Evolutionary conservation across 495 filamentous ascomycete species (phyloP).

Genomic region (Xylaria nigripes): DNA sequence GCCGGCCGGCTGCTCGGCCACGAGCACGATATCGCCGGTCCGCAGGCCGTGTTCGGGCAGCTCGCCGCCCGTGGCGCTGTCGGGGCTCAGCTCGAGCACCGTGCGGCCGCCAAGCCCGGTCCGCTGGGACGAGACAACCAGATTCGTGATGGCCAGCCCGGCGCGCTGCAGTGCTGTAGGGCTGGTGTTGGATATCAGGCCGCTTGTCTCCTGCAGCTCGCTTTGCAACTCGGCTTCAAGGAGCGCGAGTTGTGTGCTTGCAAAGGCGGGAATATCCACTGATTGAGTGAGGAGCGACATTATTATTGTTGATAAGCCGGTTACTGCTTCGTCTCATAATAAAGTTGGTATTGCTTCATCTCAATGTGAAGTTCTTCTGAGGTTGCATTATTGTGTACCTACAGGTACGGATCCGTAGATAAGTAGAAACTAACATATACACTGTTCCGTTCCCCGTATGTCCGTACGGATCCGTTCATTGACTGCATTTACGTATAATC

Average conservation of each 20-base stretch:
- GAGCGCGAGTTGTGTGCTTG: constrained; percentile 66
- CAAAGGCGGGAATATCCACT: constrained; percentile 68
- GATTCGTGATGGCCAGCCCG: constrained; percentile 78
- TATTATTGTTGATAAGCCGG: background rate
- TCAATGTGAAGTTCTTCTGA: no score
- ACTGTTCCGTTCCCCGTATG: no score
- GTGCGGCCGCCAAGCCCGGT: constrained; percentile 86
- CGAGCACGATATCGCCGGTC: constrained; percentile 77
- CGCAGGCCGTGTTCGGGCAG: constrained; percentile 77
- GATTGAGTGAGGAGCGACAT: constrained; percentile 35
- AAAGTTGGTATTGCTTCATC: background rate
- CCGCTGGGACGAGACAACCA: constrained; percentile 67
- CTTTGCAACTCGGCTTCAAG: constrained; percentile 69
- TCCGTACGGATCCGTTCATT: no score
- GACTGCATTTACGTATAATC: no score
- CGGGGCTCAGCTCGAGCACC: constrained; percentile 70
- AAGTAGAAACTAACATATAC: no score
- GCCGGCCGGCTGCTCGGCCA: constrained; percentile 64
- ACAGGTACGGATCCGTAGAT: no score
- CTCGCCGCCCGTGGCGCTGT: constrained; percentile 55
- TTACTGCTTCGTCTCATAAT: background rate
- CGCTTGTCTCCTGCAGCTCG: constrained; percentile 65
- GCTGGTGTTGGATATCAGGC: constrained; percentile 60
- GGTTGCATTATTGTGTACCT: no score
- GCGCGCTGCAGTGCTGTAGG: constrained; percentile 72